A percentile compares a stretch with the other conserved stretches of the same genome.
Evolutionary conservation across 208 protist genomes (phyloP).

Genomic region (Leishmania amazonensis): DNA sequence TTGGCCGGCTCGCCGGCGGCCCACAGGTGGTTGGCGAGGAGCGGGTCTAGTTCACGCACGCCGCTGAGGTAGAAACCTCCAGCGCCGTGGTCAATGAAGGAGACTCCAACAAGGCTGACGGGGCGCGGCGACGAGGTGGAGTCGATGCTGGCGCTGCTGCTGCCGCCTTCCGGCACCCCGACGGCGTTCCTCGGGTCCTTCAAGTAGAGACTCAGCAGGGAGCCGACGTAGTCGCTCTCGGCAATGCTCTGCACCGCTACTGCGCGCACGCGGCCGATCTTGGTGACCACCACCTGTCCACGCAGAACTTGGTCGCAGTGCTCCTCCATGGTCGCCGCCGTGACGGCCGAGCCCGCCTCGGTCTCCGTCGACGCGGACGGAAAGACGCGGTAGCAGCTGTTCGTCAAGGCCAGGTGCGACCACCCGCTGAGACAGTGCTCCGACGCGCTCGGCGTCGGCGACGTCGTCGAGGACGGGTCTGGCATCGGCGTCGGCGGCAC

Average conservation of each 20-base stretch:
- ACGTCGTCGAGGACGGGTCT: constrained; percentile 4
- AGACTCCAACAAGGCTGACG: constrained; percentile 51
- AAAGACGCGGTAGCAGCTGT: constrained; percentile 45
- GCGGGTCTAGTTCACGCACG: constrained; percentile 23
- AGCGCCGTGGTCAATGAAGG: constrained; percentile 50
- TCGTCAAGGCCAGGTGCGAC: constrained; percentile 20
- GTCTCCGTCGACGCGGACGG: not conserved
- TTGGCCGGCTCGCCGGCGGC: constrained; percentile 39
- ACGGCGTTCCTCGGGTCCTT: not conserved
- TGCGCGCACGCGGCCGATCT: constrained; percentile 39
- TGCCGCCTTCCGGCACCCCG: not conserved
- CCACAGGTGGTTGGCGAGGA: constrained; percentile 48
- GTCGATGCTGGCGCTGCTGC: not conserved
- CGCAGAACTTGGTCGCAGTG: constrained; percentile 39
- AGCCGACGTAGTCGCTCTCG: constrained; percentile 59
- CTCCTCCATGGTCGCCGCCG: constrained; percentile 47
- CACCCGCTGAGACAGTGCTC: constrained; percentile 31
- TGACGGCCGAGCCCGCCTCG: constrained; percentile 15
- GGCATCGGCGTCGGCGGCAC: constrained; percentile 30
- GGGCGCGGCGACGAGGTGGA: not conserved
- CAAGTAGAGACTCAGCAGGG: constrained; percentile 31
- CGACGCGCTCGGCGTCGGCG: constrained; percentile 6
- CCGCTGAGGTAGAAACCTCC: constrained; percentile 57
- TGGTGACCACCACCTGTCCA: constrained; percentile 18
- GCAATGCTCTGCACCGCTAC: constrained; percentile 36